These are phyloP conservation scores for Coniochaeta hoffmannii DNA, from an alignment of 2,329 filamentous ascomycete genomes.

Conservation along the genomic window DNA sequence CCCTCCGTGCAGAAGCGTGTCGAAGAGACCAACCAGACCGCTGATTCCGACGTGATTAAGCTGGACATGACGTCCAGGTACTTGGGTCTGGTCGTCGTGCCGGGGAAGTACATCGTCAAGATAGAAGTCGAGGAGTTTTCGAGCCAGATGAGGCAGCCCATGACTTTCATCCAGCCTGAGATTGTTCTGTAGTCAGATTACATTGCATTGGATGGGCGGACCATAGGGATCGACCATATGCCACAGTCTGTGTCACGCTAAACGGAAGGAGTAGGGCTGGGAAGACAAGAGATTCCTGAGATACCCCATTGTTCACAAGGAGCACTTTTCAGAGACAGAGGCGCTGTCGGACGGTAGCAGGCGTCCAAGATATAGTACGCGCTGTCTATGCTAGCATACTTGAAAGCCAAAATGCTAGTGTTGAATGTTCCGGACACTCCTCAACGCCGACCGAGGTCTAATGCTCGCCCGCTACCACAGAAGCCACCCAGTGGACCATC, in stretches of 20 bases:
- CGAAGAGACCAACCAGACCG: conserved; percentile 24
- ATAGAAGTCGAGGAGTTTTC: conserved; percentile 79
- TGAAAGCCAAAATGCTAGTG: not conserved
- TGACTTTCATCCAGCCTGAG: not conserved
- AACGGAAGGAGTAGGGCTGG: too few relatives aligned
- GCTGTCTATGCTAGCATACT: too few relatives aligned
- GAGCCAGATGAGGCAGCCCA: conserved; percentile 33
- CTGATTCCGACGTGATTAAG: conserved; percentile 37
- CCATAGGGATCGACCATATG: too few relatives aligned
- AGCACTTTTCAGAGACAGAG: not conserved
- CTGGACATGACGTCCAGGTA: conserved; percentile 78
- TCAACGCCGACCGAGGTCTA: not conserved
- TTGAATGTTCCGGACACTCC: not conserved
- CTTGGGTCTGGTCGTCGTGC: conserved; percentile 83
- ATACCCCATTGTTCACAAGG: not conserved
- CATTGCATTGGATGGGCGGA: too few relatives aligned
- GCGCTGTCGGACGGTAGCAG: too few relatives aligned
- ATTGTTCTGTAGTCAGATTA: not conserved
- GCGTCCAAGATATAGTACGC: too few relatives aligned
- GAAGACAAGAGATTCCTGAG: not conserved
- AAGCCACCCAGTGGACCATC: not conserved
- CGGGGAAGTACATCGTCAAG: conserved; percentile 75
- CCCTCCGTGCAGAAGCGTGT: conserved; percentile 43
- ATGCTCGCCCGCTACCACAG: not conserved
- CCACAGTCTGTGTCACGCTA: too few relatives aligned